Evolutionary conservation across 192 early-diverging fungal species (phyloP).

Genomic region (Glomus cerebriforme): DNA sequence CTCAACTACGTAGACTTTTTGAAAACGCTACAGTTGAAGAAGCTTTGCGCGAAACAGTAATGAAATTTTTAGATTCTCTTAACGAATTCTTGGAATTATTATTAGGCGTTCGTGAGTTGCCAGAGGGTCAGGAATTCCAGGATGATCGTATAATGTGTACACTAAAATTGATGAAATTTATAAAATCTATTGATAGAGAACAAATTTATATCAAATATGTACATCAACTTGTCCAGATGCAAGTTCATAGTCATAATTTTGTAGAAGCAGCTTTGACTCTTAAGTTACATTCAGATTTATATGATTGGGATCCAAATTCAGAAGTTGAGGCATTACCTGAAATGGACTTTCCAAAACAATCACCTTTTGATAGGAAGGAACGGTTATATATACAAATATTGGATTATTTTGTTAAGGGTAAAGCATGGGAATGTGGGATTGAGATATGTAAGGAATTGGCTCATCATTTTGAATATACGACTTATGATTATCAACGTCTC

Average conservation of each 20-base stretch:
- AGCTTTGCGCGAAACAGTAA: constrained; percentile 13
- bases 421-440: constrained; percentile 74
- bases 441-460: constrained; percentile 64
- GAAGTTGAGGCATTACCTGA: constrained; percentile 52
- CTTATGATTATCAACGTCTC: constrained; percentile 56
- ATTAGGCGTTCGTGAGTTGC: constrained; percentile 56
- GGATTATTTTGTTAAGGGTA: constrained; percentile 61
- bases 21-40: constrained; percentile 6
- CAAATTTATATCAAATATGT: constrained; percentile 71
- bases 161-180: constrained; percentile 65
- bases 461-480: constrained; percentile 56
- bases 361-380: constrained; percentile 66
- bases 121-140: constrained; percentile 53
- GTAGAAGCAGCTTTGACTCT: constrained; percentile 71
- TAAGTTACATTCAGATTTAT: constrained; percentile 66
- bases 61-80: constrained; percentile 50
- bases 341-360: constrained; percentile 52
- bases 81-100: constrained; percentile 55
- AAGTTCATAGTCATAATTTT: constrained; percentile 53
- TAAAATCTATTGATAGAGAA: constrained; percentile 58
- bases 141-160: constrained; percentile 65
- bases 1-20: constrained; percentile 35
- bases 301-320: constrained; percentile 60
- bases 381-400: constrained; percentile 60
- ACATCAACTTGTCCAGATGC: constrained; percentile 60